Conservation (phyloP, 2,329 filamentous ascomycete genomes). For the Fusarium proliferatum region DNA sequence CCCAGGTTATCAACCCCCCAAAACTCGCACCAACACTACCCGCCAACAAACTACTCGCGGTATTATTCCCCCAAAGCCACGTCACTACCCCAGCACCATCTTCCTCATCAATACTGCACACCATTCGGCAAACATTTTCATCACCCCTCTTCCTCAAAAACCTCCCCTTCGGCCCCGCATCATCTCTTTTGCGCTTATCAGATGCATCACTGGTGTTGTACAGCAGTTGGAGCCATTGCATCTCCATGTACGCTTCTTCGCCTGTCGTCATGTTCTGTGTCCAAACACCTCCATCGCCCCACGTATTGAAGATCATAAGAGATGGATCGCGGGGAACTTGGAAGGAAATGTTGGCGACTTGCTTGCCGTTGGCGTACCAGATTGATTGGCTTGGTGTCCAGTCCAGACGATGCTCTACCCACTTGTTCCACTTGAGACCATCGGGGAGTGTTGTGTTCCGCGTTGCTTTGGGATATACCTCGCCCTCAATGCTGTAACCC, state of each 20-base stretch:
- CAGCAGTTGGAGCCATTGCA: not conserved
- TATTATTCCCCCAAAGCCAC: not conserved
- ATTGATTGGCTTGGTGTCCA: not conserved
- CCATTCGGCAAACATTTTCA: not conserved
- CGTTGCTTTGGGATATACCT: not conserved
- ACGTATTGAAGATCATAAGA: not conserved
- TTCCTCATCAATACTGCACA: not conserved
- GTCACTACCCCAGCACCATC: not conserved
- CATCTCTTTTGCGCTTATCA: not conserved
- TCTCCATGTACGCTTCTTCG: not conserved
- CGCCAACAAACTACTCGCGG: not conserved
- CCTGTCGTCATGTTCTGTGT: not conserved
- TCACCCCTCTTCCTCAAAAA: not conserved
- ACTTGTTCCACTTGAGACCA: not conserved
- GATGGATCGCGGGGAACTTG: not conserved
- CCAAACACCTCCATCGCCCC: not conserved
- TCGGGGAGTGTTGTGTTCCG: not conserved
- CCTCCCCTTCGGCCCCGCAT: not conserved
- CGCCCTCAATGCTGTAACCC: not conserved
- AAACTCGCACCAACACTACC: not conserved
- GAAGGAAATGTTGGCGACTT: not conserved
- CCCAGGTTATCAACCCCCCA: not conserved
- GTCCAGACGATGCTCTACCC: not conserved
- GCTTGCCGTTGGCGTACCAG: not conserved
- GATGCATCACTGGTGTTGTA: not conserved